Evolutionary conservation across 768 basidiomycete species (phyloP).

Genomic region (Dentipellis sp.): DNA sequence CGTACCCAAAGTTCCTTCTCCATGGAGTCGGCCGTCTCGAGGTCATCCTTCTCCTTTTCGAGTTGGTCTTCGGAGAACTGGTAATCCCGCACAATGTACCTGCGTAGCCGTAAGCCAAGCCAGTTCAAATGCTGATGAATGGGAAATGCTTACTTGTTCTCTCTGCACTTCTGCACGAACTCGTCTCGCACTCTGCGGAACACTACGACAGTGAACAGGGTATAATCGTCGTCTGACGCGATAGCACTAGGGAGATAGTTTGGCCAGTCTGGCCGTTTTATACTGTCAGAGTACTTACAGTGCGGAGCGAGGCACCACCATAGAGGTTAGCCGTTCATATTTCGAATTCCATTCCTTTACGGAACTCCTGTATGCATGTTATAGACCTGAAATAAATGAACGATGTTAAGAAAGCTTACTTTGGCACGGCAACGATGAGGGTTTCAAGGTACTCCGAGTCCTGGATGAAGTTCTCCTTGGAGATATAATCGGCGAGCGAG

Average conservation of each 20-base stretch:
- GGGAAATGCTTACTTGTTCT: constrained; percentile 65
- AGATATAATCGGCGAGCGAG: constrained; percentile 78
- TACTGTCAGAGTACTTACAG: constrained; percentile 38
- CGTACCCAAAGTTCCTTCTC: constrained; percentile 97
- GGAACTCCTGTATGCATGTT: constrained; percentile 41
- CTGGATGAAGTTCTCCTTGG: constrained; percentile 69
- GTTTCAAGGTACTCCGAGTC: constrained; percentile 95
- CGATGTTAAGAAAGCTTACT: constrained; percentile 37
- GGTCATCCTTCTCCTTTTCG: constrained; percentile 71
- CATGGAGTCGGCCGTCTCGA: constrained; percentile 69
- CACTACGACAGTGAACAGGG: constrained; percentile 75
- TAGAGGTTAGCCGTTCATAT: constrained; percentile 80
- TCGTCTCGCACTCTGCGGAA: constrained; percentile 91
- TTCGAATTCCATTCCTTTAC: constrained; percentile 83
- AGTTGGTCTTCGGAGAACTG: constrained; percentile 77
- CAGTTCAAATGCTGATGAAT: neutral
- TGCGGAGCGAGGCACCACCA: constrained; percentile 92
- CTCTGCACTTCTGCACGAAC: constrained; percentile 88
- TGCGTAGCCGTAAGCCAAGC: constrained; percentile 22
- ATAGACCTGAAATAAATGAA: neutral
- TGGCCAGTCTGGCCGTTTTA: too few species aligned
- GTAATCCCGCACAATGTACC: constrained; percentile 95
- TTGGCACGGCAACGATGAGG: constrained; percentile 87
- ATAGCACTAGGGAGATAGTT: constrained; percentile 41
- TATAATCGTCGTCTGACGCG: constrained; percentile 82